Percentiles rank a stretch among this genome's conserved stretches.
These are phyloP conservation scores for Salix koriyanagi DNA, from an alignment of 345 rosid species.

Conservation along the genomic window DNA sequence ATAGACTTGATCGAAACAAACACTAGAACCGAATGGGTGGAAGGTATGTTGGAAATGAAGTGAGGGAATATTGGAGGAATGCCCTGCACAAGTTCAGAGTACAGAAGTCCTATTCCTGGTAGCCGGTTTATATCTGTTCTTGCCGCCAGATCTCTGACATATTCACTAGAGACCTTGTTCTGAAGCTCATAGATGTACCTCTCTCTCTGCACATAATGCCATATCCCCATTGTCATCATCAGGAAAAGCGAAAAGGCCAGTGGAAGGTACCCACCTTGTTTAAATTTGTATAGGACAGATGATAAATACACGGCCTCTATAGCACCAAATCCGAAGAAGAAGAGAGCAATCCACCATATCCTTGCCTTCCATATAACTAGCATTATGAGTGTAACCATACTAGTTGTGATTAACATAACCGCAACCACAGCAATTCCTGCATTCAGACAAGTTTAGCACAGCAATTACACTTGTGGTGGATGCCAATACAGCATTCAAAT, in stretches of 20 bases:
- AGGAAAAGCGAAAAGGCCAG: constrained; percentile 38
- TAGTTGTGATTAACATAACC: constrained; percentile 66
- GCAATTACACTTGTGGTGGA: no score
- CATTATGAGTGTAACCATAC: constrained; percentile 59
- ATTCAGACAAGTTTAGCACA: not conserved
- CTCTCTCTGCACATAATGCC: constrained; percentile 57
- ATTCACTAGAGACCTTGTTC: constrained; percentile 53
- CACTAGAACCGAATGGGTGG: constrained; percentile 59
- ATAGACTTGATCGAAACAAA: constrained; percentile 62
- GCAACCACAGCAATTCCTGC: constrained; percentile 62
- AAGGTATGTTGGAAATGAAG: constrained; percentile 50
- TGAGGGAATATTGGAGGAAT: constrained; percentile 72
- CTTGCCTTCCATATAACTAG: constrained; percentile 63
- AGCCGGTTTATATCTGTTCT: constrained; percentile 40
- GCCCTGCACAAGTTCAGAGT: constrained; percentile 74
- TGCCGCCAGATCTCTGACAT: constrained; percentile 32
- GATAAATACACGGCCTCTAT: constrained; percentile 49
- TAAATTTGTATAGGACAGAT: constrained; percentile 54
- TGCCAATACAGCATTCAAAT: no score
- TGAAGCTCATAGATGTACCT: constrained; percentile 50
- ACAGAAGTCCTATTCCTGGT: constrained; percentile 65
- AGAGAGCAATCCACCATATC: constrained; percentile 36
- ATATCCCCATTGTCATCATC: constrained; percentile 52
- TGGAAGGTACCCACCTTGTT: constrained; percentile 57
- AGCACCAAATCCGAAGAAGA: constrained; percentile 35